Evolutionary conservation across 768 basidiomycete genomes (phyloP).

Genomic region (Hemileccinum rubropunctum): DNA sequence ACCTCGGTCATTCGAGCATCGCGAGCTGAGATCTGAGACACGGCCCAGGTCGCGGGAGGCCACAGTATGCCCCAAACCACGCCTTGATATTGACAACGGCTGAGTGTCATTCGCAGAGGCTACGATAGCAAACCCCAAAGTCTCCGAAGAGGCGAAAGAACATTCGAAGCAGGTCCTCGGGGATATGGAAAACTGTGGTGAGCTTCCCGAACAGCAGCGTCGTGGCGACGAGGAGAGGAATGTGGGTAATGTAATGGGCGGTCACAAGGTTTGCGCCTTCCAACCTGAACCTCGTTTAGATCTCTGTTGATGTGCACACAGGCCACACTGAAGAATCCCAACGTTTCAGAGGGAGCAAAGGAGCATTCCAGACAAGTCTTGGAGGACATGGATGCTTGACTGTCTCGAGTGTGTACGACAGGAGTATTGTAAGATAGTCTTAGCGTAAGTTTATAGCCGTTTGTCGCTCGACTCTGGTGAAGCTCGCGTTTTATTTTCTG

Average conservation of each 20-base stretch:
- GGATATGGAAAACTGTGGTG: constrained; percentile 15
- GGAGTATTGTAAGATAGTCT: constrained; percentile 7
- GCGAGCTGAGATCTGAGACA: constrained; percentile 2
- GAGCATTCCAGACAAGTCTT: constrained; percentile 9
- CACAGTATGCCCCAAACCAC: constrained; percentile 6
- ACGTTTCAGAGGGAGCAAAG: constrained; percentile 16
- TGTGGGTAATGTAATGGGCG: constrained; percentile 17
- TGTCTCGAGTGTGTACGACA: not conserved
- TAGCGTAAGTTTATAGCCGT: not conserved
- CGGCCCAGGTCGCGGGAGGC: constrained; percentile 12
- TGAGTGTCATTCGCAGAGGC: constrained; percentile 18
- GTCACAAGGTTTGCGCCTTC: constrained; percentile 15
- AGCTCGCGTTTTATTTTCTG: constrained; percentile 52
- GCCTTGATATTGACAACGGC: not conserved
- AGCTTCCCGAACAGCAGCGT: constrained; percentile 13
- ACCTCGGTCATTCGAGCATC: too few relatives aligned
- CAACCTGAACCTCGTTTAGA: too few relatives aligned
- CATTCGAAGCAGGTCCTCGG: constrained; percentile 25
- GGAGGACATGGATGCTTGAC: constrained; percentile 2
- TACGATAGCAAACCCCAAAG: constrained; percentile 22
- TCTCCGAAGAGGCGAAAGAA: constrained; percentile 22
- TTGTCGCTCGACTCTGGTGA: not conserved
- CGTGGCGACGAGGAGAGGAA: constrained; percentile 2
- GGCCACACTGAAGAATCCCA: constrained; percentile 25
- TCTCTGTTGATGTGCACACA: constrained; percentile 1